Evolutionary conservation across 2,329 filamentous ascomycete genomes (phyloP), one percentile per base, ranked within the genome.

Genomic region (Phyllosticta citrichinensis): DNA sequence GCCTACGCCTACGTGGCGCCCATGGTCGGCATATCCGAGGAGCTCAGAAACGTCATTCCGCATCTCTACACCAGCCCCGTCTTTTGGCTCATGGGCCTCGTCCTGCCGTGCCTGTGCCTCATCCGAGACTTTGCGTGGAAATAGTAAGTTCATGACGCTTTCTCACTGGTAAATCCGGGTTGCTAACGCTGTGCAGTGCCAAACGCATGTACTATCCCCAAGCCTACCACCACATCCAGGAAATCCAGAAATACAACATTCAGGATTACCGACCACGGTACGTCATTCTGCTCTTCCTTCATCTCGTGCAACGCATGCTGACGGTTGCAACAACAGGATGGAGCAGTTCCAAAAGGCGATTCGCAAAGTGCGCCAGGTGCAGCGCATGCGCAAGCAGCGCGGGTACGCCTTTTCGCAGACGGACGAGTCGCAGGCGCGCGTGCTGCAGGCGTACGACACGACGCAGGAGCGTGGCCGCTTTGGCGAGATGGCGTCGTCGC

Each of bases 331-430:
- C 4, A 35, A 55, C 65, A 93, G 89, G 71, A 99, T 99, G 94
- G 94, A 99, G 71, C 94, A 99, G 77, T 99, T 99, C 81, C 94
- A 99, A 77, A 99, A 99, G 77, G 94, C 94, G 22, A 97, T 99
- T 71, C 88, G 94, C 69, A 99, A 99, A 78, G 94, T 99, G 58
- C 86, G 94, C 57, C 94, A 99, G 76, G 94, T 97, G 51, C 94
- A 97, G 77, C 89, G 94, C 65, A 99, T 97, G 94, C 91, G 94
- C 73, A 99, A 99, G 78, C 94, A 99, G 78, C 88, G 94, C 70
- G 94, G 94, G 35, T 99, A 99, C 72, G 94, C 94, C 64, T 99
- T 99, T 76, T 96, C 91, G 68, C 92, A 97, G 76, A 95, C 93
- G 62, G 94, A 99, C 73, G 94, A 99, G 75, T 91, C 87, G 68